A percentile compares a stretch with the other conserved stretches of the same genome.
Conservation (phyloP, 2,329 filamentous ascomycete species). For the Sporothrix curviconia region DNA sequence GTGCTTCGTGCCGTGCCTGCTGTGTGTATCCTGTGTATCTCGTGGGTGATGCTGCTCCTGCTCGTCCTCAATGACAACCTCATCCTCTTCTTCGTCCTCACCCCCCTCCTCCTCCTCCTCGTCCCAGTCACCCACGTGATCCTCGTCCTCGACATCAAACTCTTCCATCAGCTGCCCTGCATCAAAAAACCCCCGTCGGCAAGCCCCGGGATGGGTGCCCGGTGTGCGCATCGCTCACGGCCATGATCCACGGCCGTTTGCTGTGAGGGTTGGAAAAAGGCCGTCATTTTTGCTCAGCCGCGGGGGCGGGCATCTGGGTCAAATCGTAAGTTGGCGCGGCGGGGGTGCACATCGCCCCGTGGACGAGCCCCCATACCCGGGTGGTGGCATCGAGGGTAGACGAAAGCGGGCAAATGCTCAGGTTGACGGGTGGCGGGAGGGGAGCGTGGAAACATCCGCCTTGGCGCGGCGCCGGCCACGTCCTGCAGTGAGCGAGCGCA, state of each 20-base stretch:
- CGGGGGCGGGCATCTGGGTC: conserved; percentile 71
- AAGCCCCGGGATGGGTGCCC: background rate
- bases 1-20: background rate
- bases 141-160: background rate
- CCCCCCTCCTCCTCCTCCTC: background rate
- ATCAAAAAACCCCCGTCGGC: background rate
- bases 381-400: conserved; percentile 72
- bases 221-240: conserved; percentile 16
- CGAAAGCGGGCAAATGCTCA: conserved; percentile 63
- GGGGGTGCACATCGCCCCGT: conserved; percentile 55
- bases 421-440: conserved; percentile 33
- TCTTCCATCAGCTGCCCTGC: background rate
- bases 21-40: background rate
- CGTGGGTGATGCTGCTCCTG: background rate
- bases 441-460: conserved; percentile 33
- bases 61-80: background rate
- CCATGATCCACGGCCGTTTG: conserved; percentile 36
- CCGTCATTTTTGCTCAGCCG: conserved; percentile 49
- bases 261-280: conserved; percentile 41
- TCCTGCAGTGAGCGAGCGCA: conserved; percentile 62
- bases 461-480: conserved; percentile 36
- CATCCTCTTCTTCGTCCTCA: background rate
- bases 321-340: conserved; percentile 65
- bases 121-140: background rate
- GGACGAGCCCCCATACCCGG: conserved; percentile 62